Conservation (phyloP, 1,139 yeast genomes). For the Hanseniaspora gamundiae region DNA sequence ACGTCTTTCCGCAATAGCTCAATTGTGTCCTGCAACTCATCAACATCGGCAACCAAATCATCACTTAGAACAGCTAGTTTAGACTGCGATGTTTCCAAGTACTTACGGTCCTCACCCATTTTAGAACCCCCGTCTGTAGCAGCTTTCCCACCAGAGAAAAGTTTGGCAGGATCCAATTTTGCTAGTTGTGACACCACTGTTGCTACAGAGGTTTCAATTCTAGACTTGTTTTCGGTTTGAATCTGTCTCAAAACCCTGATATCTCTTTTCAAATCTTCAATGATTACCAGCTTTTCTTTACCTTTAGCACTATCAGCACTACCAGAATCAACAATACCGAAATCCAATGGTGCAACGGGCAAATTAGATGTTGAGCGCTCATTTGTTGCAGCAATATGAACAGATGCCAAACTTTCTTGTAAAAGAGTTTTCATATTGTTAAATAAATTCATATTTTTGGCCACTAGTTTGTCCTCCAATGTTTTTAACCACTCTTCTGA, state of each 20-base stretch:
- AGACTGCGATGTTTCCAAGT: conserved; percentile 67
- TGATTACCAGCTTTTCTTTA: not conserved
- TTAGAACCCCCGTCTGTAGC: conserved; percentile 11
- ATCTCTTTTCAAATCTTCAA: conserved; percentile 9
- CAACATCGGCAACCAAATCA: conserved; percentile 61
- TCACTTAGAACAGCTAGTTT: conserved; percentile 73
- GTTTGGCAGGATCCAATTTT: not conserved
- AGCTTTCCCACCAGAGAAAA: not conserved
- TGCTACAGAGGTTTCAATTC: conserved; percentile 2
- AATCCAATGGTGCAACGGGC: conserved; percentile 2
- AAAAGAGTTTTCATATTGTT: not conserved
- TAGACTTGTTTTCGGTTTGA: conserved; percentile 3
- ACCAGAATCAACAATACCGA: not conserved
- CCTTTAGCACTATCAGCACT: not conserved
- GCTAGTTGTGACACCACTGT: conserved; percentile 1
- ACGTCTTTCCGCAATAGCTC: conserved; percentile 88
- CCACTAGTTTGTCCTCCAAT: not conserved
- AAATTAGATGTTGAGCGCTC: not conserved
- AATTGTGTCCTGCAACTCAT: conserved; percentile 83
- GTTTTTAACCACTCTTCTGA: not conserved
- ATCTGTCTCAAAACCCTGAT: conserved; percentile 13
- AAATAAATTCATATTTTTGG: not conserved
- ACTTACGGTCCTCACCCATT: conserved; percentile 35
- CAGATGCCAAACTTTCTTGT: not conserved
- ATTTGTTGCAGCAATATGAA: not conserved